Percentiles rank a stretch among this genome's conserved stretches.
Conservation (phyloP, 2,329 filamentous ascomycete species). For the Huntiella omanensis region DNA sequence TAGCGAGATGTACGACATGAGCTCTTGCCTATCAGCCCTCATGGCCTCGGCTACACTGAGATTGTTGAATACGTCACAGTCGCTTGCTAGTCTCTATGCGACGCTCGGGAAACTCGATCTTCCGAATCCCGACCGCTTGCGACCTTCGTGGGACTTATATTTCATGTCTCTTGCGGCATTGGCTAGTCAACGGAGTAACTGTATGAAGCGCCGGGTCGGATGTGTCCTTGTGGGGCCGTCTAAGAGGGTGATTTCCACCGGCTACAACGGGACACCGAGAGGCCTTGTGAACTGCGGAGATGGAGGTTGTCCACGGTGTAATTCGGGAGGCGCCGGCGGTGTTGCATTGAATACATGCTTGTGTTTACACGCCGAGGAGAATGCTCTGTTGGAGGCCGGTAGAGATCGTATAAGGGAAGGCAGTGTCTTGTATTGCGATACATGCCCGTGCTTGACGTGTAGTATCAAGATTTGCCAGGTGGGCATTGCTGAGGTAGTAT, state of each 20-base stretch:
- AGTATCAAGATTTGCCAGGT: slow-evolving; percentile 98
- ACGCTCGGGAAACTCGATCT: slow-evolving; percentile 61
- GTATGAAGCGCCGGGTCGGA: slow-evolving; percentile 93
- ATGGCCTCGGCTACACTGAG: slow-evolving; percentile 68
- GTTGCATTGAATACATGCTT: slow-evolving; percentile 68
- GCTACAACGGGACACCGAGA: slow-evolving; percentile 93
- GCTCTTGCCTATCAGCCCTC: slow-evolving; percentile 50
- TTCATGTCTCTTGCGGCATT: slow-evolving; percentile 95
- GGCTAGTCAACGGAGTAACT: slow-evolving; percentile 79
- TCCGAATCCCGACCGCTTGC: slow-evolving; percentile 56
- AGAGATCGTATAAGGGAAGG: slow-evolving; percentile 72
- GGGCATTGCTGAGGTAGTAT: slow-evolving; percentile 88
- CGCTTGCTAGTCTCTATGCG: slow-evolving; percentile 50
- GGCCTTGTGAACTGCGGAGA: slow-evolving; percentile 80
- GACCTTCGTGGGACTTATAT: slow-evolving; percentile 89
- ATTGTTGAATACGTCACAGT: slow-evolving; percentile 66
- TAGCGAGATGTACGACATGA: slow-evolving; percentile 51
- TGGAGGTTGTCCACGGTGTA: slow-evolving; percentile 79
- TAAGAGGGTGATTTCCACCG: slow-evolving; percentile 77
- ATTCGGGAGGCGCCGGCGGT: slow-evolving; percentile 48
- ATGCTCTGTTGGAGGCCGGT: slow-evolving; percentile 84
- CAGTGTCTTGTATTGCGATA: slow-evolving; percentile 80
- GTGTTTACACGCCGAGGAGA: slow-evolving; percentile 96
- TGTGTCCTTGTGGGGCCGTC: slow-evolving; percentile 73
- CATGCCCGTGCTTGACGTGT: slow-evolving; percentile 91